A percentile compares a stretch with the other conserved stretches of the same genome.
These are phyloP conservation scores for Tetracentron sinense DNA, from an alignment of 164 flowering plant genomes.

Conservation along the genomic window DNA sequence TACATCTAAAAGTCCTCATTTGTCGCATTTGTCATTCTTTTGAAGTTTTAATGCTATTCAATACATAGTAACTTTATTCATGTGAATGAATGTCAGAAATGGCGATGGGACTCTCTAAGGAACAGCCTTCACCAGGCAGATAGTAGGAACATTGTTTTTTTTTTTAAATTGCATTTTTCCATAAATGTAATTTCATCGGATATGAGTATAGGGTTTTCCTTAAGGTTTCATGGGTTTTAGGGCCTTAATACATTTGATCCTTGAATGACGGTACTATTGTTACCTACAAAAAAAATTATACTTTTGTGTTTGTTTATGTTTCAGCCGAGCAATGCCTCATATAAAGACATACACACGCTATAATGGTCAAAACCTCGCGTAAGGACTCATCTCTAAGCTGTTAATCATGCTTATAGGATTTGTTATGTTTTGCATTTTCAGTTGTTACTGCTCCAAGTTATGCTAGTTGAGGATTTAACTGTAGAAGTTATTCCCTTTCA, in stretches of 20 bases:
- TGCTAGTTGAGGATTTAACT: constrained; percentile 2
- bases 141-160: too few species aligned
- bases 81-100: background rate
- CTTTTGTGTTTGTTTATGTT: constrained; percentile 17
- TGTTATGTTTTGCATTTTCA: background rate
- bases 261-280: background rate
- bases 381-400: constrained; percentile 29
- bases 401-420: background rate
- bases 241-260: constrained; percentile 2
- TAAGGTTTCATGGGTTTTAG: background rate
- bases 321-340: constrained; percentile 99
- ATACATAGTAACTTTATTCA: background rate
- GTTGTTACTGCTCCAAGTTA: background rate
- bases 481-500: constrained; percentile 7
- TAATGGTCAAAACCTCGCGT: constrained; percentile 90
- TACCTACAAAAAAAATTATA: too few species aligned
- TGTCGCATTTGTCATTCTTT: too few species aligned
- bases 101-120: too few species aligned
- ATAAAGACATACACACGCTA: constrained; percentile 96
- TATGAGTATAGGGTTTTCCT: too few species aligned
- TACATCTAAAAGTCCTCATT: background rate
- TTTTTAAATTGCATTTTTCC: too few species aligned
- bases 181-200: background rate
- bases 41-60: too few species aligned
- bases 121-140: too few species aligned